A percentile compares a stretch with the other conserved stretches of the same genome.
These are phyloP conservation scores for Nicotiana tabacum DNA, from an alignment of 257 asterid species.

Conservation along the genomic window DNA sequence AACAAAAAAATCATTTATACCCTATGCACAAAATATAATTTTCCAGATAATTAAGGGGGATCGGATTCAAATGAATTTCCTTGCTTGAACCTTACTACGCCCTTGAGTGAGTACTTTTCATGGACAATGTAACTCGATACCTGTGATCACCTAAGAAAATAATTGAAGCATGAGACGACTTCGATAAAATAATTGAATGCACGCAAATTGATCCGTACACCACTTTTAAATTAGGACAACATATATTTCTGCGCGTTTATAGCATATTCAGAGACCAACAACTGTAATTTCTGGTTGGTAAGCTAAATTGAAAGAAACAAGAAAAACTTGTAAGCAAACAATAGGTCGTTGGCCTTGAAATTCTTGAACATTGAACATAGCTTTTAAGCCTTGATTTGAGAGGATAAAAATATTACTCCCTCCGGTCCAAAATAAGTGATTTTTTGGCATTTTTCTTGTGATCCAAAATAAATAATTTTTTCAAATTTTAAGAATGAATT, in stretches of 20 bases:
- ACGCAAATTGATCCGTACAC: too few relatives aligned
- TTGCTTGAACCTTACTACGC: background rate
- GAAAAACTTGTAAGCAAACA: background rate
- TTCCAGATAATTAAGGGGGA: background rate
- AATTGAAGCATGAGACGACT: background rate
- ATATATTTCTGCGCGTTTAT: background rate
- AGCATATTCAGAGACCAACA: background rate
- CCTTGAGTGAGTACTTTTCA: background rate
- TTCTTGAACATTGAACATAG: background rate
- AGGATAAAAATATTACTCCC: too few relatives aligned
- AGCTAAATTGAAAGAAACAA: background rate
- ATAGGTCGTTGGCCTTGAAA: conserved; percentile 4
- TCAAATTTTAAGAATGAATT: too few relatives aligned
- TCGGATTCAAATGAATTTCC: background rate
- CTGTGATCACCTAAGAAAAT: background rate
- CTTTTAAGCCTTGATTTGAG: too few relatives aligned
- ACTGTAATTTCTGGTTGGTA: background rate
- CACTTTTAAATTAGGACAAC: background rate
- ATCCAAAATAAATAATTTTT: too few relatives aligned
- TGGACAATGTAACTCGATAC: background rate
- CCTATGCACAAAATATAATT: background rate
- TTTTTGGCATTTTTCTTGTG: too few relatives aligned
- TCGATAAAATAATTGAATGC: background rate
- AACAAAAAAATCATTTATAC: background rate
- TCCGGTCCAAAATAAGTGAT: too few relatives aligned